phyloP scores from a whole-genome alignment of 441 rosid genomes.

The Populus hybrid region DNA sequence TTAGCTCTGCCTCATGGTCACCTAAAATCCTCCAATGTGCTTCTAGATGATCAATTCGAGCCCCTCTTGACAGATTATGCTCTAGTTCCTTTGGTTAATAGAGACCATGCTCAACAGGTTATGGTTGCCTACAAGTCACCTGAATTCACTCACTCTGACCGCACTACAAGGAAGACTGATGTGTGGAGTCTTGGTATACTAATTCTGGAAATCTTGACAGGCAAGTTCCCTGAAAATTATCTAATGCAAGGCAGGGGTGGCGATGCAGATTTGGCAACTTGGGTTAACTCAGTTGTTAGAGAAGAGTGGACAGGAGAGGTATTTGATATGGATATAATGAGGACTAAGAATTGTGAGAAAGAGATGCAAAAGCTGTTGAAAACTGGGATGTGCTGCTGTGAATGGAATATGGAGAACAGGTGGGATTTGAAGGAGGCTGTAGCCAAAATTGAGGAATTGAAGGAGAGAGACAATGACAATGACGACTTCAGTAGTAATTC shows the following conservation, averaged over 20 bases:
- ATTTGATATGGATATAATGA: slow-evolving; percentile 75
- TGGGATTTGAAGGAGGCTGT: slow-evolving; percentile 65
- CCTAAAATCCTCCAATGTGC: slow-evolving; percentile 83
- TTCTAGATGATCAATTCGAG: slow-evolving; percentile 49
- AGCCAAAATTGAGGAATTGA: slow-evolving; percentile 52
- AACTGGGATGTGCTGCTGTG: slow-evolving; percentile 87
- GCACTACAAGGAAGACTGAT: slow-evolving; percentile 59
- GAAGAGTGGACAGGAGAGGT: slow-evolving; percentile 90
- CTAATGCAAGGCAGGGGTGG: slow-evolving; percentile 50
- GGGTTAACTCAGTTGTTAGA: slow-evolving; percentile 78
- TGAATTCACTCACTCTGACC: slow-evolving; percentile 47
- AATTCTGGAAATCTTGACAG: slow-evolving; percentile 71
- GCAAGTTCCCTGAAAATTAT: slow-evolving; percentile 77
- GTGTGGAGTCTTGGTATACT: slow-evolving; percentile 90
- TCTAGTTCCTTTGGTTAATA: slow-evolving; percentile 51
- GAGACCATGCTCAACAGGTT: slow-evolving; percentile 58
- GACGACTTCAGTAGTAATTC: slow-evolving; percentile 64
- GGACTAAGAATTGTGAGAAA: slow-evolving; percentile 56
- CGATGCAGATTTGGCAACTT: slow-evolving; percentile 57
- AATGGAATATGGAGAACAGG: slow-evolving; percentile 64
- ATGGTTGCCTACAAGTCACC: slow-evolving; percentile 87
- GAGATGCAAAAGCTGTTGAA: slow-evolving; percentile 77
- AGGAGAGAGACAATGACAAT: slow-evolving; percentile 45
- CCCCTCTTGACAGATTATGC: slow-evolving; percentile 65
- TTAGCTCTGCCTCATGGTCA: slow-evolving; percentile 69